Percentiles rank a stretch among this genome's conserved stretches.
These are phyloP conservation scores for Leishmania guyanensis DNA, from an alignment of 208 protist species.

Conservation along the genomic window DNA sequence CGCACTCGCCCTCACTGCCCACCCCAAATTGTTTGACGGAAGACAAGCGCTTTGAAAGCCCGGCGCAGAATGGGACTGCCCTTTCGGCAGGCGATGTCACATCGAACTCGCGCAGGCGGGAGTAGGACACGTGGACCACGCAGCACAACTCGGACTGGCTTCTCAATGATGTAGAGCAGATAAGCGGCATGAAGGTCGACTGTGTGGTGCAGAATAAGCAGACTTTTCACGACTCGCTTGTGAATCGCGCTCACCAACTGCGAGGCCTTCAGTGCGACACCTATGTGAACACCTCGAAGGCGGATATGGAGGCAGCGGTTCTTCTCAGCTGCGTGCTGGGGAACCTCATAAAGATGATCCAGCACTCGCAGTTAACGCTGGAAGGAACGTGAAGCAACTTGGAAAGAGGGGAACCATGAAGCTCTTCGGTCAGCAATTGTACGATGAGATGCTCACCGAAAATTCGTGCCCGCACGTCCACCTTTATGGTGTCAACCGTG, in stretches of 20 bases:
- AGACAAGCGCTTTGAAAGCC: neutral
- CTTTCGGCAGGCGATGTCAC: slow-evolving; percentile 9
- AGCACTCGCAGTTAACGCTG: slow-evolving; percentile 55
- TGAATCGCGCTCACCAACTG: slow-evolving; percentile 39
- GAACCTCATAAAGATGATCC: slow-evolving; percentile 57
- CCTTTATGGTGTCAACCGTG: slow-evolving; percentile 64
- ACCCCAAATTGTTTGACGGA: slow-evolving; percentile 7
- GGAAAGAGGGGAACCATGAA: slow-evolving; percentile 57
- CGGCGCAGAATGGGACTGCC: slow-evolving; percentile 4
- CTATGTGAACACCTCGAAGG: slow-evolving; percentile 40
- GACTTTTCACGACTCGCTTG: slow-evolving; percentile 45
- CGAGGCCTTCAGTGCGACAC: slow-evolving; percentile 48
- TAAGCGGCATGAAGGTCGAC: slow-evolving; percentile 9
- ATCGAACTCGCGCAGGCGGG: slow-evolving; percentile 2
- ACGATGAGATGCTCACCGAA: slow-evolving; percentile 56
- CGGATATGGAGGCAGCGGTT: slow-evolving; percentile 61
- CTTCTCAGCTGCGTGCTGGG: slow-evolving; percentile 68
- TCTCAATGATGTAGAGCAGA: neutral
- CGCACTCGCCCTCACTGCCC: neutral
- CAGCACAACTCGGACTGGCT: neutral
- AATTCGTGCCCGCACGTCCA: slow-evolving; percentile 54
- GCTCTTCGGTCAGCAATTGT: slow-evolving; percentile 59
- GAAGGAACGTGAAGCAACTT: slow-evolving; percentile 69
- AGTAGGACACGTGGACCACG: slow-evolving; percentile 14
- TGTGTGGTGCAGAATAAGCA: slow-evolving; percentile 9